Conservation (phyloP, 2,329 filamentous ascomycete species). For the Diaporthe sp. region DNA sequence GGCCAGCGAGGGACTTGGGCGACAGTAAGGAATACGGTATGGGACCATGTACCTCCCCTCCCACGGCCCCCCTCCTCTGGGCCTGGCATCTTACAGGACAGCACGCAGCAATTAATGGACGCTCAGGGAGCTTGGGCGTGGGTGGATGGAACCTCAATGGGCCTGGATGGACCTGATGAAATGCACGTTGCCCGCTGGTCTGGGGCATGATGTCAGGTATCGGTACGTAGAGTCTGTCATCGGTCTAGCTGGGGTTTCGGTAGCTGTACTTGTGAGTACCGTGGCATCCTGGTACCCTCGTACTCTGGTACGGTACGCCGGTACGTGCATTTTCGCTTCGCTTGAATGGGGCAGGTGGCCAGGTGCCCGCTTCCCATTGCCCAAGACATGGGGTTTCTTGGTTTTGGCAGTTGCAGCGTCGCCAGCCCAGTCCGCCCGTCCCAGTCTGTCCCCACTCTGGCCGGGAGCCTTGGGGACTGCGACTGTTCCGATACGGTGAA, state of each 20-base stretch:
- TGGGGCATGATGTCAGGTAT: background rate
- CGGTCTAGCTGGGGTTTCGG: too few relatives aligned
- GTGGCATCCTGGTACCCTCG: background rate
- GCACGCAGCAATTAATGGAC: conserved; percentile 5
- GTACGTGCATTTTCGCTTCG: conserved; percentile 25
- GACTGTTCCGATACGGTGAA: conserved; percentile 33
- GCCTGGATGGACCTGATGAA: conserved; percentile 20
- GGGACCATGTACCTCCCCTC: conserved; percentile 15
- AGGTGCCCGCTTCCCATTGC: conserved; percentile 30
- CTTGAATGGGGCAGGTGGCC: conserved; percentile 20
- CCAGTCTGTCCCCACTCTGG: conserved; percentile 3
- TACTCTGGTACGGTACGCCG: conserved; percentile 26
- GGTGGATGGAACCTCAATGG: conserved; percentile 16
- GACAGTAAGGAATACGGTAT: conserved; percentile 28
- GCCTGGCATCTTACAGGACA: conserved; percentile 18
- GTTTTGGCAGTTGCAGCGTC: conserved; percentile 1
- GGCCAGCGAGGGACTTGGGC: conserved; percentile 10
- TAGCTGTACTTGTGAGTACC: background rate
- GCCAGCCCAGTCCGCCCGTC: background rate
- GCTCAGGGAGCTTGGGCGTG: conserved; percentile 25
- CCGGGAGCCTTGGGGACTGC: conserved; percentile 10
- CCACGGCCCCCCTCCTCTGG: background rate
- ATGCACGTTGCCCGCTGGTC: conserved; percentile 25
- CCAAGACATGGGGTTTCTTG: conserved; percentile 21
- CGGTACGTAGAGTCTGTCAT: background rate